phyloP scores from a whole-genome alignment of 108 stramenopile genomes.

The Licmophora abbreviata region DNA sequence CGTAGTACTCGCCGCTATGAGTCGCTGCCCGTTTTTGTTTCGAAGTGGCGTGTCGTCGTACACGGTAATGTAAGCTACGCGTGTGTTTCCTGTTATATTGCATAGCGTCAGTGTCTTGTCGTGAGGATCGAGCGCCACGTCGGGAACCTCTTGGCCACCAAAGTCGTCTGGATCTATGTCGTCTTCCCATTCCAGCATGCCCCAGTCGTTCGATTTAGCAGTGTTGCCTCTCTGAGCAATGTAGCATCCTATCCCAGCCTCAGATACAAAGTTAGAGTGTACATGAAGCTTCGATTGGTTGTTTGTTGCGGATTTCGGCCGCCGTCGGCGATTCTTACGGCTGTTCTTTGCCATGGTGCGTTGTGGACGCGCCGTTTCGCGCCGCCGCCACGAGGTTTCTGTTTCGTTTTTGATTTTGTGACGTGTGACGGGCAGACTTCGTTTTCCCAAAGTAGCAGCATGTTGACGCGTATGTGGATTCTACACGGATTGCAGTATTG shows the following conservation, averaged over 20 bases:
- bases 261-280: conserved; percentile 43
- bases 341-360: no score
- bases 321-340: no score
- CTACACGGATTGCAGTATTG: no score
- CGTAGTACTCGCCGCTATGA: conserved; percentile 21
- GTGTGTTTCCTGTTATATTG: conserved; percentile 19
- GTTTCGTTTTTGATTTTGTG: no score
- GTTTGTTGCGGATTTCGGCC: no score
- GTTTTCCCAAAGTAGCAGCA: no score
- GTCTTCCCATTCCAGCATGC: conserved; percentile 40
- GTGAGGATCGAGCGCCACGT: conserved; percentile 45
- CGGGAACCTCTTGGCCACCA: conserved; percentile 31
- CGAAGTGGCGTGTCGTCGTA: conserved; percentile 21
- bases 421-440: no score
- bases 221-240: conserved; percentile 17
- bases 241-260: conserved; percentile 47
- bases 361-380: no score
- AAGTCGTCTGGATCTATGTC: conserved; percentile 38
- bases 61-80: conserved; percentile 39
- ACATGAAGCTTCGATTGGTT: no score
- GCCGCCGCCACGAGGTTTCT: no score
- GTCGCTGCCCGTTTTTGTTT: conserved; percentile 7
- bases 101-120: conserved; percentile 40
- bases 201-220: not conserved
- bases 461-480: no score